Evolutionary conservation across 371 early-diverging fungal species (phyloP), one percentile per base, ranked within the genome.

Genomic region (Apophysomyces trapeziformis): DNA sequence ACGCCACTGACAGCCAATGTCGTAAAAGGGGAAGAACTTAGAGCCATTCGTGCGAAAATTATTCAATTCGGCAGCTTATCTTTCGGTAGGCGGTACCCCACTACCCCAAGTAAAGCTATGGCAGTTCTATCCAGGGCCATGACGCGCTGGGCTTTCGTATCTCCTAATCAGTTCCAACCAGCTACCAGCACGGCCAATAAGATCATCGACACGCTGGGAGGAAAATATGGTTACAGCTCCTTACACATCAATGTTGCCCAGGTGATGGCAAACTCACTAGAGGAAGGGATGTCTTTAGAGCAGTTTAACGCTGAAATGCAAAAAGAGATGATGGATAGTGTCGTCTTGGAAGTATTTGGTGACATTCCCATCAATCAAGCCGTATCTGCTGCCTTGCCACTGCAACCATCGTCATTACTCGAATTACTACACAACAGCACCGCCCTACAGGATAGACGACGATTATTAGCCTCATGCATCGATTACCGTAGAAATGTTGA

Each of bases 351-450:
- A 47, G 41, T 77, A 4, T 18, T 59, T 4, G 71, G 74, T 18
- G 71, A 71, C 36, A 70, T 77, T 63, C 74, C 77, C 2, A 77
- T 77, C 57, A 63, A 69, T 38, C 77, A 71, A 45, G 74, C 72
- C 1, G 57, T 77, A 11, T 67, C 72, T 21, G 71, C 68, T 13
- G 74, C 70, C 7, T 41, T 74, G 57, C 72, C 74, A 18, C 41
- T 74, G 8, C 56, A 66, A 9, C 47, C 69, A 7, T 74, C 77
- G 0, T 32, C 61, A 2, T 47, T 71, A 8, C 67, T 63, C 7
- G 59, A 57, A 44, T 38, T 57, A 16, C 61, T 39, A 36, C 36
- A 37, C 26, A 59, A 58, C 18, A 13, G 36, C 7, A 57, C 35
- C 16, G 56, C 16, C 1, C 16, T 13, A 14, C 18, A 3, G 21